These are phyloP conservation scores for Vaccinium corymbosum DNA, from an alignment of 148 eudicot species.

Conservation along the genomic window DNA sequence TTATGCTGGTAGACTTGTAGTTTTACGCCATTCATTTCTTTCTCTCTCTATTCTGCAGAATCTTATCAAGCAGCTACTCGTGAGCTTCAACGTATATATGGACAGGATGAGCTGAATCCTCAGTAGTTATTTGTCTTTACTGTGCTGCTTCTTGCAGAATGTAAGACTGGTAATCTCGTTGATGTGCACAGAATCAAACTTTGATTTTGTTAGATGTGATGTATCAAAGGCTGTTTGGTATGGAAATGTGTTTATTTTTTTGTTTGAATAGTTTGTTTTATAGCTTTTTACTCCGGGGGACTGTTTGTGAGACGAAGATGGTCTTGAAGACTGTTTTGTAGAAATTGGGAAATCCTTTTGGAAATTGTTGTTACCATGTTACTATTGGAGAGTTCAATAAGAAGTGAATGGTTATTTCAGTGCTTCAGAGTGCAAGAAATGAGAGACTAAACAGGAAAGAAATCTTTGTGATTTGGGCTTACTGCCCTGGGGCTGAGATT, in stretches of 20 bases:
- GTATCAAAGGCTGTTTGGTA: not conserved
- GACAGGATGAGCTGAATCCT: slow-evolving; percentile 29
- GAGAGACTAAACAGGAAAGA: slow-evolving; percentile 53
- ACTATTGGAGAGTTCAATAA: not conserved
- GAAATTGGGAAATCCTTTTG: not conserved
- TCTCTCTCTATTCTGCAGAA: slow-evolving; percentile 22
- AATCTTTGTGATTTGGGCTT: slow-evolving; percentile 66
- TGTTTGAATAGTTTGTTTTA: not conserved
- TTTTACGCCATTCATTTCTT: not conserved
- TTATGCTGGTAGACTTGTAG: not conserved
- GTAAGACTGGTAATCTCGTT: not conserved
- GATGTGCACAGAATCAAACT: slow-evolving; percentile 2
- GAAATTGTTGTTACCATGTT: not conserved
- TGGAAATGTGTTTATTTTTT: not conserved
- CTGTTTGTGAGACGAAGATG: not conserved
- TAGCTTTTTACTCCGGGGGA: not conserved
- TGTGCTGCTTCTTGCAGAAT: not conserved
- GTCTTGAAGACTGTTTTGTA: not conserved
- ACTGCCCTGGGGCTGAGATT: slow-evolving; percentile 46
- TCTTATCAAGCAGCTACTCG: slow-evolving; percentile 57
- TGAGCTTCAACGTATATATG: slow-evolving; percentile 60
- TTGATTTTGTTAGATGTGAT: not conserved
- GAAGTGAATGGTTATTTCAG: slow-evolving; percentile 50
- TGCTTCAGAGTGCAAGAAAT: slow-evolving; percentile 59
- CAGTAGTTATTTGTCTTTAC: not conserved